These are phyloP conservation scores for Coffea canephora DNA, from an alignment of 257 asterid genomes.

Conservation along the genomic window DNA sequence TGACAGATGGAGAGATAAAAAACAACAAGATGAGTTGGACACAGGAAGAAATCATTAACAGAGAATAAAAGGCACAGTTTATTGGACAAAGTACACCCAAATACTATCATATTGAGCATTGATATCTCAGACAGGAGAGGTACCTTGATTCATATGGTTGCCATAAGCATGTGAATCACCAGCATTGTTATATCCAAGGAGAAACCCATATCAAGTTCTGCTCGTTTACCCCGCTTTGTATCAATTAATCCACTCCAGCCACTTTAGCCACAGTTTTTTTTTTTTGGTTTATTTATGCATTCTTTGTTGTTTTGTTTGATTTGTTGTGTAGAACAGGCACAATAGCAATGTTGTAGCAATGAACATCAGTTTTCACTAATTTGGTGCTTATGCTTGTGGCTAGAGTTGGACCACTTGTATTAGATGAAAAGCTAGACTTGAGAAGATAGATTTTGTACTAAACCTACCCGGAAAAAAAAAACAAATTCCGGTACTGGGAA, in stretches of 20 bases:
- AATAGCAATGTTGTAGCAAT: too few relatives aligned
- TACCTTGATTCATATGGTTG: slow-evolving; percentile 54
- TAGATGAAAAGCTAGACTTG: too few relatives aligned
- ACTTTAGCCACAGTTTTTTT: too few relatives aligned
- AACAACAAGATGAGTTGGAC: background rate
- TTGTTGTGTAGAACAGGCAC: too few relatives aligned
- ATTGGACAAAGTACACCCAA: background rate
- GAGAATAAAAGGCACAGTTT: background rate
- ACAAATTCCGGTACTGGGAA: too few relatives aligned
- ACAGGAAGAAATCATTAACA: background rate
- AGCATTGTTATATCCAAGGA: slow-evolving; percentile 31
- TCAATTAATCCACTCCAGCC: slow-evolving; percentile 44
- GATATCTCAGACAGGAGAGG: background rate
- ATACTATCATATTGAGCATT: background rate
- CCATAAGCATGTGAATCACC: slow-evolving; percentile 36
- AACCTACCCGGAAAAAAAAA: too few relatives aligned
- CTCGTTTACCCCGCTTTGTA: slow-evolving; percentile 40
- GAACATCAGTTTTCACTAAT: too few relatives aligned
- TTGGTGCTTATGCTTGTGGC: too few relatives aligned
- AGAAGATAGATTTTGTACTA: too few relatives aligned
- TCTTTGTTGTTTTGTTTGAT: too few relatives aligned
- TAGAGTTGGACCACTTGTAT: too few relatives aligned
- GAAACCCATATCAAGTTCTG: slow-evolving; percentile 38
- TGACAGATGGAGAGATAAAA: background rate
- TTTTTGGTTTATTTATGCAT: too few relatives aligned